These are phyloP conservation scores for Pilatotrama ljubarskyi DNA, from an alignment of 768 basidiomycete species.

Conservation along the genomic window DNA sequence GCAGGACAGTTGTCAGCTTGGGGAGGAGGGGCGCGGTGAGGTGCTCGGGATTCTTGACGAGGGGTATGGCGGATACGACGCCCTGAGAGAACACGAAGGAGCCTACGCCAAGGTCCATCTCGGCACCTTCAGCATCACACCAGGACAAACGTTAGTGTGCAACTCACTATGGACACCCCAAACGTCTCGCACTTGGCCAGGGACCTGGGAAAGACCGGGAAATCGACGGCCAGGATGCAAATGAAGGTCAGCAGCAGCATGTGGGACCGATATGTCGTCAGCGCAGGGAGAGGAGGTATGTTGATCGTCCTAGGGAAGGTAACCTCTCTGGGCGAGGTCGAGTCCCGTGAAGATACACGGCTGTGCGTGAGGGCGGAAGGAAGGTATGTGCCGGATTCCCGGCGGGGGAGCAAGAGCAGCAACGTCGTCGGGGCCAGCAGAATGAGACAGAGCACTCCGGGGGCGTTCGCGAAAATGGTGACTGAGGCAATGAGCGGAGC, in stretches of 20 bases:
- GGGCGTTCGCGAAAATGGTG: constrained; percentile 68
- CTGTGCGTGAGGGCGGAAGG: constrained; percentile 43
- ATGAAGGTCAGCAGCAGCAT: constrained; percentile 94
- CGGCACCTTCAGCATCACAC: constrained; percentile 3
- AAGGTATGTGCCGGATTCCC: constrained; percentile 48
- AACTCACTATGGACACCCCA: constrained; percentile 86
- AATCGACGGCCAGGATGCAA: constrained; percentile 94
- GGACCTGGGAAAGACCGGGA: constrained; percentile 83
- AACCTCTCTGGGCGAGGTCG: neutral
- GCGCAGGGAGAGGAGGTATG: constrained; percentile 58
- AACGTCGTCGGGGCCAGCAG: constrained; percentile 48
- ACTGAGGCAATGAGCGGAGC: constrained; percentile 81
- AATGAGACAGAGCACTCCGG: constrained; percentile 49
- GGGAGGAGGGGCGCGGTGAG: constrained; percentile 48
- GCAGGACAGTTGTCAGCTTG: constrained; percentile 52
- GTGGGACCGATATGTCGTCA: constrained; percentile 88
- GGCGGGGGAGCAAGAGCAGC: constrained; percentile 45
- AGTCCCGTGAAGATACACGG: constrained; percentile 16
- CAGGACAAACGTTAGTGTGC: neutral
- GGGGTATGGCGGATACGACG: constrained; percentile 81
- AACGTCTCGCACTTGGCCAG: constrained; percentile 94
- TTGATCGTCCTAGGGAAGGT: neutral
- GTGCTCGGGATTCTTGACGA: constrained; percentile 63
- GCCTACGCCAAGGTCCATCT: constrained; percentile 99
- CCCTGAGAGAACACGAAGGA: constrained; percentile 98